Evolutionary conservation across 2,329 filamentous ascomycete species (phyloP).

Genomic region (Colletotrichum filicis): DNA sequence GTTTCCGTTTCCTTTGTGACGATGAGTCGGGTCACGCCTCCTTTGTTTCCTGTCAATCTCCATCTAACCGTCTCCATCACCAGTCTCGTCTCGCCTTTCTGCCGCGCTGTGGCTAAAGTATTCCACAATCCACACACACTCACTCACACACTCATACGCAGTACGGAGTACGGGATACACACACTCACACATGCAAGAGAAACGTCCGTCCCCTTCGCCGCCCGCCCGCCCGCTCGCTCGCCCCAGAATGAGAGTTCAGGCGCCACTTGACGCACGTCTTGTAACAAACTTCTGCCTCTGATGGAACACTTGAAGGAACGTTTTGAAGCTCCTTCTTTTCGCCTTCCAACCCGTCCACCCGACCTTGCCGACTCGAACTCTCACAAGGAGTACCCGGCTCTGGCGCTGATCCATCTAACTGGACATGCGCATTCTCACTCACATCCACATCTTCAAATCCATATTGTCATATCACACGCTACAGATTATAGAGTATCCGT

Average conservation of each 20-base stretch:
- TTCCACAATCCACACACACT: not conserved
- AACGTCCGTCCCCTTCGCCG: constrained; percentile 14
- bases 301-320: constrained; percentile 46
- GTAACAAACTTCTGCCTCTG: constrained; percentile 43
- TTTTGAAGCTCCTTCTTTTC: constrained; percentile 30
- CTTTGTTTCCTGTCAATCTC: constrained; percentile 25
- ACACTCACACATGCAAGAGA: not conserved
- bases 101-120: not conserved
- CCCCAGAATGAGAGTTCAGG: constrained; percentile 40
- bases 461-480: not conserved
- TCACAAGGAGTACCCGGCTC: constrained; percentile 12
- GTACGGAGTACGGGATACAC: not conserved
- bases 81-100: not conserved
- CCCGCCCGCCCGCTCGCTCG: constrained; percentile 9
- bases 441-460: not conserved
- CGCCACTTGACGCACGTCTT: constrained; percentile 51
- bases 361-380: not conserved
- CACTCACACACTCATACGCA: not conserved
- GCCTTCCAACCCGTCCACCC: constrained; percentile 20
- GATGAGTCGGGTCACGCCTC: constrained; percentile 17
- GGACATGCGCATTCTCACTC: constrained; percentile 3
- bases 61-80: not conserved
- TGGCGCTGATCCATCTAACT: not conserved
- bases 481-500: not conserved
- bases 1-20: constrained; percentile 2